A percentile compares a stretch with the other conserved stretches of the same genome.
Evolutionary conservation across 768 basidiomycete genomes (phyloP).

Genomic region (Lactarius vividus): DNA sequence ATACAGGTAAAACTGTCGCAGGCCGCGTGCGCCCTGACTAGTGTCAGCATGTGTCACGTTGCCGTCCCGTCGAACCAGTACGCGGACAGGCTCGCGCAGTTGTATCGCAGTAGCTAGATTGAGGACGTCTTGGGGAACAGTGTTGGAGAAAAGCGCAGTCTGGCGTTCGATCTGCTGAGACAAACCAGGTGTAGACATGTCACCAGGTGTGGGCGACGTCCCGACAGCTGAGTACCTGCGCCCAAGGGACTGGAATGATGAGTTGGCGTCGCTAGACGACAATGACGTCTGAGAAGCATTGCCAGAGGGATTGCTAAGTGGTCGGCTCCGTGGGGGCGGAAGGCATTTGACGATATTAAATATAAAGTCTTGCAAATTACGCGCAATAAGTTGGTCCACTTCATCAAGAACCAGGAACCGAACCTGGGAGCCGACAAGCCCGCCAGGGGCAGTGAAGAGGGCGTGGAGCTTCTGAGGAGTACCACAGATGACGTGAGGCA

Average conservation of each 20-base stretch:
- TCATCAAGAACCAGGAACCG: slow-evolving; percentile 95
- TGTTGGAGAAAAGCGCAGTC: slow-evolving; percentile 95
- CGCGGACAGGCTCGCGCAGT: slow-evolving; percentile 92
- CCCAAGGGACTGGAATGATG: slow-evolving; percentile 36
- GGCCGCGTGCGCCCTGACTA: slow-evolving; percentile 70
- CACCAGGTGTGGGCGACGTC: slow-evolving; percentile 44
- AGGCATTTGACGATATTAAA: slow-evolving; percentile 90
- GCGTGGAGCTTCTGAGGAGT: slow-evolving; percentile 96
- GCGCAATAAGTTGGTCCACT: slow-evolving; percentile 95
- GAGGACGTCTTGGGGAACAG: slow-evolving; percentile 95
- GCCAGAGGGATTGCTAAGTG: slow-evolving; percentile 45
- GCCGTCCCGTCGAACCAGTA: slow-evolving; percentile 91
- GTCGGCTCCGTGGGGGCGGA: slow-evolving; percentile 79
- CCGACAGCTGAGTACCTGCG: slow-evolving; percentile 60
- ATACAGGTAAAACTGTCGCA: slow-evolving; percentile 96
- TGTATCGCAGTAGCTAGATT: slow-evolving; percentile 93
- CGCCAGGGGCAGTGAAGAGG: slow-evolving; percentile 78
- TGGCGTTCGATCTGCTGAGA: slow-evolving; percentile 67
- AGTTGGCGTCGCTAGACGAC: slow-evolving; percentile 22
- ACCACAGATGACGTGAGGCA: slow-evolving; percentile 94
- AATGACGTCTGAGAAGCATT: slow-evolving; percentile 27
- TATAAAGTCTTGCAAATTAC: slow-evolving; percentile 94
- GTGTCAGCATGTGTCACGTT: slow-evolving; percentile 71
- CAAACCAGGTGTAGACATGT: slow-evolving; percentile 36
- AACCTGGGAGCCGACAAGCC: slow-evolving; percentile 78